Percentiles rank a stretch among this genome's conserved stretches.
Evolutionary conservation across 2,329 filamentous ascomycete species (phyloP).

Genomic region (Parafenestella ontariensis): DNA sequence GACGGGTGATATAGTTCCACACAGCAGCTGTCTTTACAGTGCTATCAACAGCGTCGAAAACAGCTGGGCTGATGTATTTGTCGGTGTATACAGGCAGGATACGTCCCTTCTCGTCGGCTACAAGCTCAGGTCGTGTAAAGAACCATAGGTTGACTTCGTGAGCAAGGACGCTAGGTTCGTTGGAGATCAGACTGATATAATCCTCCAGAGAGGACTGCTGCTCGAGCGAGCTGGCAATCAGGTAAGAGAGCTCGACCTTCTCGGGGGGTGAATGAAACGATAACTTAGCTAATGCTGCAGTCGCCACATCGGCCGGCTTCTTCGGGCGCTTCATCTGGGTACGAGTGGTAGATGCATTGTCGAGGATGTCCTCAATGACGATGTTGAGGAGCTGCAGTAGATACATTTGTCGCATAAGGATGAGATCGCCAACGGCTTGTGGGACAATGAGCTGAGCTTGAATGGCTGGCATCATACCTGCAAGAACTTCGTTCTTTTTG

Average conservation of each 20-base stretch:
- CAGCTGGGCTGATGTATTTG: conserved; percentile 51
- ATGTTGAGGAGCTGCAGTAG: conserved; percentile 52
- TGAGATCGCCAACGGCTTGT: conserved; percentile 33
- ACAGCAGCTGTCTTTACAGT: conserved; percentile 46
- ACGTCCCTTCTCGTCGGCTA: conserved; percentile 56
- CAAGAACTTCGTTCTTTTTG: conserved; percentile 25
- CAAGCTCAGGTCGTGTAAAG: conserved; percentile 52
- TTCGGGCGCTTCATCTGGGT: conserved; percentile 31
- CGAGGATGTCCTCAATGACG: conserved; percentile 54
- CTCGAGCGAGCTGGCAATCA: conserved; percentile 18
- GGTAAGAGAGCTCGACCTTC: conserved; percentile 26
- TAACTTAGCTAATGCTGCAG: conserved; percentile 45
- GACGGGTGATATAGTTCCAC: conserved; percentile 52
- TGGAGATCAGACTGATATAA: conserved; percentile 41
- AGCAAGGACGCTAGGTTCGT: conserved; percentile 14
- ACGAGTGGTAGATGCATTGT: conserved; percentile 45
- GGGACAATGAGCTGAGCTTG: conserved; percentile 28
- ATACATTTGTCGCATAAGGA: conserved; percentile 51
- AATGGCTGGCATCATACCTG: conserved; percentile 21
- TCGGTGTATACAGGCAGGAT: conserved; percentile 49
- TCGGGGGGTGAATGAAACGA: conserved; percentile 24
- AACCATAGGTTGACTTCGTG: conserved; percentile 48
- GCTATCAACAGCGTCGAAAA: conserved; percentile 54
- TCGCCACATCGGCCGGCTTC: conserved; percentile 37
- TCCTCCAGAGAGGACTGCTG: conserved; percentile 37